Evolutionary conservation across 164 flowering plant species (phyloP), one percentile per base, ranked within the genome.

Genomic region (Vitis cinerea): DNA sequence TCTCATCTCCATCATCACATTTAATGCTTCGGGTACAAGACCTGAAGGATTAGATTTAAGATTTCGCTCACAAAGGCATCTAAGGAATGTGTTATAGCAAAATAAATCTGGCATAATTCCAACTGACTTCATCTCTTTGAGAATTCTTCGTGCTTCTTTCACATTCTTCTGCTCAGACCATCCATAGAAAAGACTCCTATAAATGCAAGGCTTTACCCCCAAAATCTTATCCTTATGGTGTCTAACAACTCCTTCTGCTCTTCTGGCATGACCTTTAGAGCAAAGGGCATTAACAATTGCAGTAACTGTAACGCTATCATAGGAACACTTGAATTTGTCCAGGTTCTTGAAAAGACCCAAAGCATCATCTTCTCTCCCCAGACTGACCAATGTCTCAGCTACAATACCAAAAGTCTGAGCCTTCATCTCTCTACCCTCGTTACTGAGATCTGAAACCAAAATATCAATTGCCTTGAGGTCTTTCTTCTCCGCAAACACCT

Each of bases 1-100:
- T 73, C 85, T 85, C 92, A 92, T 92, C 62, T 92, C 97, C 78
- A 80, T 78, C 82, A 92, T 81, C 73, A 90, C 81, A 72, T 84
- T 81, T 50, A 77, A 72, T 65, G 93, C 87, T 59, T 86, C 90
- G 0, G 87, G 83, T 64, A 90, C 91, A 71, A 92, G 86, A 11
- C 88, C 88, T 2, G 92, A 90, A 5, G 92, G 95, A 74, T 90
- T 90, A 51, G 72, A 74, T 50, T 77, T 84, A 16, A 87, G 80
- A 66, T 88, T 88, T 65, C 75, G 72, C 75, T 80, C 75, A 58
- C 97, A 92, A 65, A 90, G 77, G 67, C 93, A 81, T 72, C 84
- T 81, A 8, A 89, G 84, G 49, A 84, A 81, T 37, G 88, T 81
- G 69, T 92, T 86, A 53, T 81, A 92, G 66, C 90, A 85, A 69